A percentile compares a stretch with the other conserved stretches of the same genome.
phyloP scores from a whole-genome alignment of 202 grass and related monocot species.

The Panicum virgatum region DNA sequence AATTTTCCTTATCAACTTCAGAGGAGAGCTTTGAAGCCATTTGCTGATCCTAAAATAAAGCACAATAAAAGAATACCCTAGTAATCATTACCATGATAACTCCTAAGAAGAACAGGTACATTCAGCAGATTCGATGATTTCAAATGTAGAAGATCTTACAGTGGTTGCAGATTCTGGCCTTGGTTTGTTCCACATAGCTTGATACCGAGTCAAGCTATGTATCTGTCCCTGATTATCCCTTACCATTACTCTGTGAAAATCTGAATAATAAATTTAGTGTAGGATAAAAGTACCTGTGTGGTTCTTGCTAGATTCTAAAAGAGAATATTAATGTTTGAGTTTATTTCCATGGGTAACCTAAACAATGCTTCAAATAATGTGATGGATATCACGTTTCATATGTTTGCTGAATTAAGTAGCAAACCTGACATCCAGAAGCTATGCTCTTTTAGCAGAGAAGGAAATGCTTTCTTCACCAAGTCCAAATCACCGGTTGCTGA shows the following conservation, averaged over 20 bases:
- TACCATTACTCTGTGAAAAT: slow-evolving; percentile 67
- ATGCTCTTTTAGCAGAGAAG: slow-evolving; percentile 73
- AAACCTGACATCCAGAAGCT: slow-evolving; percentile 85
- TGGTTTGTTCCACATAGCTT: slow-evolving; percentile 79
- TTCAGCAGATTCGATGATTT: not conserved
- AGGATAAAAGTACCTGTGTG: not conserved
- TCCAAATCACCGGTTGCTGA: slow-evolving; percentile 55
- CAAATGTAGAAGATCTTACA: slow-evolving; percentile 13
- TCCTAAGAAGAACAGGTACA: not conserved
- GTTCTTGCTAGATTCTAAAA: not conserved
- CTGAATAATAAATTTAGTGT: slow-evolving; percentile 42
- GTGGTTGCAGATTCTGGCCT: slow-evolving; percentile 70
- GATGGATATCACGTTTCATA: not conserved
- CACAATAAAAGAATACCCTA: no score
- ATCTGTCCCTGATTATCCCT: slow-evolving; percentile 43
- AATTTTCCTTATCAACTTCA: no score
- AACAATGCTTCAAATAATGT: not conserved
- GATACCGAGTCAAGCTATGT: slow-evolving; percentile 62
- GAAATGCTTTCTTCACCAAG: slow-evolving; percentile 51
- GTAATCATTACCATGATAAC: no score
- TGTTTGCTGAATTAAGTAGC: no score
- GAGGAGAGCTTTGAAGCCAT: no score
- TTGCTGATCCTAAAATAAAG: no score
- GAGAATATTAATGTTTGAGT: not conserved
- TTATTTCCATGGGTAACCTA: not conserved